These are phyloP conservation scores for Graphium sp. DNA, from an alignment of 2,329 filamentous ascomycete genomes.

Conservation along the genomic window DNA sequence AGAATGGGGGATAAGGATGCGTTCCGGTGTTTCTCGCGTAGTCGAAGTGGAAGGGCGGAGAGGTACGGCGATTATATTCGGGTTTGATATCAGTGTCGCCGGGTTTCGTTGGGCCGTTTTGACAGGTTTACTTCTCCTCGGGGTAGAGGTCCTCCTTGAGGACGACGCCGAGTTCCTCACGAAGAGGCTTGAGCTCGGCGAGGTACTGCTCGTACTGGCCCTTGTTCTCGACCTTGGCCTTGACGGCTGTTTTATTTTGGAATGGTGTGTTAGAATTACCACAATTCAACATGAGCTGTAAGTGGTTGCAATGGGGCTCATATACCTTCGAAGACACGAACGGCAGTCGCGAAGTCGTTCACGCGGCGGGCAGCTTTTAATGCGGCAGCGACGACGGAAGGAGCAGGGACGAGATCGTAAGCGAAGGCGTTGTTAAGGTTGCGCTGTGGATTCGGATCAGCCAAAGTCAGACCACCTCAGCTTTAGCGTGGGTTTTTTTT, in stretches of 20 bases:
- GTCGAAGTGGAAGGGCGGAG: no score
- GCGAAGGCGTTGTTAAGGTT: conserved; percentile 99
- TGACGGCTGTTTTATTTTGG: conserved; percentile 66
- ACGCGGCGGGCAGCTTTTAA: conserved; percentile 88
- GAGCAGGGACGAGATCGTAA: conserved; percentile 96
- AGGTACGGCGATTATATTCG: conserved; percentile 1
- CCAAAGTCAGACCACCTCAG: no score
- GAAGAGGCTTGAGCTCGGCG: conserved; percentile 76
- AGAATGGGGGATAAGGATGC: no score
- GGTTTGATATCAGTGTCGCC: conserved; percentile 3
- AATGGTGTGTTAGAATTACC: neutral
- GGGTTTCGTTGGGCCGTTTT: neutral
- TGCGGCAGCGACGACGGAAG: conserved; percentile 78
- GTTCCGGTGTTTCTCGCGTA: no score
- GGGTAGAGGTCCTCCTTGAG: conserved; percentile 92
- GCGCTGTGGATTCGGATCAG: no score
- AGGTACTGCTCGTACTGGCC: conserved; percentile 95
- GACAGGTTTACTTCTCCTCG: conserved; percentile 27
- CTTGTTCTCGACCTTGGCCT: conserved; percentile 98
- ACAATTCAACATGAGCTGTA: neutral
- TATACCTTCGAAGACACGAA: conserved; percentile 96
- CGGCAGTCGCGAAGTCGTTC: conserved; percentile 96
- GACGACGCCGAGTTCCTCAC: conserved; percentile 81
- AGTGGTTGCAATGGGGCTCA: conserved; percentile 4
- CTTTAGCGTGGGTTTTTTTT: no score